Evolutionary conservation across 345 rosid genomes (phyloP).

Genomic region (Cardamine occulta): DNA sequence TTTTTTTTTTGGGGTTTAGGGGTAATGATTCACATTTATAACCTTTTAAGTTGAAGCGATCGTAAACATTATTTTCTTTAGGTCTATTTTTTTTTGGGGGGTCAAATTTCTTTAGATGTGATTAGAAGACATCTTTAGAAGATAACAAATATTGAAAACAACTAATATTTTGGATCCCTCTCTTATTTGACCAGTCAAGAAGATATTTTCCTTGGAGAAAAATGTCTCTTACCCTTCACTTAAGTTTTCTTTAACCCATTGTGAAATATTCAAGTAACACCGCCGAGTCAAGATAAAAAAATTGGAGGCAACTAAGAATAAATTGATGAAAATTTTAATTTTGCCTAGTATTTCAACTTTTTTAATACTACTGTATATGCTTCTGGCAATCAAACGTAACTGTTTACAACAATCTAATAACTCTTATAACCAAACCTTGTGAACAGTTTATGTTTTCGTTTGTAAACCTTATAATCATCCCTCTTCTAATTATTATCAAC

Average conservation of each 20-base stretch:
- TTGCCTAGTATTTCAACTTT: neutral
- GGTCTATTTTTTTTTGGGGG: neutral
- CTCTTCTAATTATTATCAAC: neutral
- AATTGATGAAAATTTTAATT: neutral
- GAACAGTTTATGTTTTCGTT: neutral
- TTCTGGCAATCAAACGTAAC: neutral
- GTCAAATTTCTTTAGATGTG: neutral
- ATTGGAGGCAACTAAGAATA: neutral
- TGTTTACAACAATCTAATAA: neutral
- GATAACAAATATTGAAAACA: neutral
- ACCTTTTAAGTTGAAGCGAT: neutral
- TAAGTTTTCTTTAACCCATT: neutral
- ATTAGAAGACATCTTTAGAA: neutral
- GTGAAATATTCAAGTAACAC: neutral
- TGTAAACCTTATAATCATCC: no score
- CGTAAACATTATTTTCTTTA: neutral
- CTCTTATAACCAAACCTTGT: neutral
- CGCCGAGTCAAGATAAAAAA: neutral
- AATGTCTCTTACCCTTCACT: neutral
- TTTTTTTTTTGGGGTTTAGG: neutral
- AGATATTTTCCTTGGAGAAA: neutral
- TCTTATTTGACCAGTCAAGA: conserved; percentile 3
- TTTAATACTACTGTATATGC: neutral
- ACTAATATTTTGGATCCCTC: neutral
- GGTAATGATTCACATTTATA: neutral